A percentile compares a stretch with the other conserved stretches of the same genome.
Conservation (phyloP, 768 basidiomycete genomes). For the Pleurotus sapidus region DNA sequence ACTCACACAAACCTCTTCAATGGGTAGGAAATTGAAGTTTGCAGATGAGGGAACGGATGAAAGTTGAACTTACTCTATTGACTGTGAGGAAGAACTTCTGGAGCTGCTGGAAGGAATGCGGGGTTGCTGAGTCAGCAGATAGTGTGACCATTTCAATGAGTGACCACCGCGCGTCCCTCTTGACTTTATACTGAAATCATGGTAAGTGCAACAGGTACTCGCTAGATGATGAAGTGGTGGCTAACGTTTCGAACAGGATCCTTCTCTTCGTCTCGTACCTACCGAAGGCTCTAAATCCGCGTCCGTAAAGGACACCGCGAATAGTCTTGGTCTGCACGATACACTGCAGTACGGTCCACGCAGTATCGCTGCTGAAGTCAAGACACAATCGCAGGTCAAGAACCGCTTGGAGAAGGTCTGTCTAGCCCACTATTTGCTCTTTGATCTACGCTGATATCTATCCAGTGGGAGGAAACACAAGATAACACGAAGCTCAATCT, state of each 20-base stretch:
- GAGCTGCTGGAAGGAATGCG: too few relatives aligned
- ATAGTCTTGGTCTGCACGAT: slow-evolving; percentile 84
- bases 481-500: slow-evolving; percentile 83
- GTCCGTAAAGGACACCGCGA: slow-evolving; percentile 64
- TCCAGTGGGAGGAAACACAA: slow-evolving; percentile 92
- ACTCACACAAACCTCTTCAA: background rate
- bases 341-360: slow-evolving; percentile 82
- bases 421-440: background rate
- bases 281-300: slow-evolving; percentile 51
- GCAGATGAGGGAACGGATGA: too few relatives aligned
- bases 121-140: too few relatives aligned
- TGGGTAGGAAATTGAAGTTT: background rate
- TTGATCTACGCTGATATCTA: slow-evolving; percentile 3
- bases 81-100: too few relatives aligned
- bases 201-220: background rate
- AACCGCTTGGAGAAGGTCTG: slow-evolving; percentile 76
- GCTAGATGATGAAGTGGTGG: background rate
- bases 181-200: background rate
- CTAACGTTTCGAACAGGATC: slow-evolving; percentile 26
- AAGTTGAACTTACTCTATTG: too few relatives aligned
- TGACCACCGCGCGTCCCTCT: background rate
- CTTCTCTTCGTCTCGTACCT: slow-evolving; percentile 67
- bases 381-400: slow-evolving; percentile 59
- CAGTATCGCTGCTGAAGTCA: slow-evolving; percentile 73
- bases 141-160: too few relatives aligned